A percentile compares a stretch with the other conserved stretches of the same genome.
Evolutionary conservation across 2,329 filamentous ascomycete species (phyloP).

Genomic region (Cladosporium sphaerospermum): DNA sequence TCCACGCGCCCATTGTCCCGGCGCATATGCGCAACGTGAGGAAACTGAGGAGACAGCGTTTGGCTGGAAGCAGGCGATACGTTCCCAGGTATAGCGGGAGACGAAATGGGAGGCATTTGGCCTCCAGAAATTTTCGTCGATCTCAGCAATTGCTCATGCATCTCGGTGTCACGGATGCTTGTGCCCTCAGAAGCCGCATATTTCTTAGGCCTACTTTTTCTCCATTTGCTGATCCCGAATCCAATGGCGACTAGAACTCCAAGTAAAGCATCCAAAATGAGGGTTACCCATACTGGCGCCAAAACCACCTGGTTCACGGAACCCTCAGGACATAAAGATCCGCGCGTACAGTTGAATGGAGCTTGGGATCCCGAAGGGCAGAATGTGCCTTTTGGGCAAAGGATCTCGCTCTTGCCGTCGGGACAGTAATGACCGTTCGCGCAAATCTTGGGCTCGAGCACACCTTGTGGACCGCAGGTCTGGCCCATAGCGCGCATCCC

Average conservation of each 20-base stretch:
- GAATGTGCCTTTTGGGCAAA: conserved; percentile 45
- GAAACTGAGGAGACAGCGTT: neutral
- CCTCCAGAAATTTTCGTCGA: neutral
- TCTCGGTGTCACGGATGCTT: neutral
- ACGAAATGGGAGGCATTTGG: conserved; percentile 11
- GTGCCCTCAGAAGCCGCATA: neutral
- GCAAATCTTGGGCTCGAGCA: conserved; percentile 48
- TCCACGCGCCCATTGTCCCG: conserved; percentile 22
- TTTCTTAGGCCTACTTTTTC: conserved; percentile 27
- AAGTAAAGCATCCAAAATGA: conserved; percentile 41
- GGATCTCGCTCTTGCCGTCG: conserved; percentile 34
- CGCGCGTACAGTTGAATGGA: conserved; percentile 43
- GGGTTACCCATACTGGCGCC: conserved; percentile 39
- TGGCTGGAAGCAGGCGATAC: conserved; percentile 7
- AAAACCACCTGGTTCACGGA: conserved; percentile 39
- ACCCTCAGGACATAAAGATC: conserved; percentile 43
- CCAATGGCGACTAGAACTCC: conserved; percentile 32
- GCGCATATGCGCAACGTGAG: conserved; percentile 12
- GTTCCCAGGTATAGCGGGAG: conserved; percentile 1
- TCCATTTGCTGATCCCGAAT: conserved; percentile 33
- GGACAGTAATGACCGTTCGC: conserved; percentile 44
- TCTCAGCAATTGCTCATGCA: too few relatives aligned
- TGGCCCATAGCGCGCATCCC: conserved; percentile 16
- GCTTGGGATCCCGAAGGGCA: conserved; percentile 46
- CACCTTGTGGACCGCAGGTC: conserved; percentile 30